Percentiles rank a stretch among this genome's conserved stretches.
Evolutionary conservation across 768 basidiomycete genomes (phyloP).

Genomic region (Suillus alpinus): DNA sequence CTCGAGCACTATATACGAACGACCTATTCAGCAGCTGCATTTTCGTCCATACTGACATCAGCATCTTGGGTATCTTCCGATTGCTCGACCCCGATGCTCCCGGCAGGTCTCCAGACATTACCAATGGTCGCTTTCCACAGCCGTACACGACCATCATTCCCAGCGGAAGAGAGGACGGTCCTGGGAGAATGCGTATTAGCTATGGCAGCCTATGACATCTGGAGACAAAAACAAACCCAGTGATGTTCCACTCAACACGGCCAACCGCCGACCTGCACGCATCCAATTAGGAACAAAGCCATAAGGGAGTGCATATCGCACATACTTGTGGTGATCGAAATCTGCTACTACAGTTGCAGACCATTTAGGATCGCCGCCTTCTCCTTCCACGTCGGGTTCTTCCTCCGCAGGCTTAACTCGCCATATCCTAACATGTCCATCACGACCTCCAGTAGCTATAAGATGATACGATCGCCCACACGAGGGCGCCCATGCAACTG

Average conservation of each 20-base stretch:
- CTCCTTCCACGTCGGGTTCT: slow-evolving; percentile 40
- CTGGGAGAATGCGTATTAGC: slow-evolving; percentile 35
- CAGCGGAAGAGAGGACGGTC: slow-evolving; percentile 78
- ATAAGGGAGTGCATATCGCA: slow-evolving; percentile 3
- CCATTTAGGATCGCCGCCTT: slow-evolving; percentile 53
- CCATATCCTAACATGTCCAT: slow-evolving; percentile 91
- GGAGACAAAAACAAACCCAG: slow-evolving; percentile 48
- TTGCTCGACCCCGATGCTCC: slow-evolving; percentile 80
- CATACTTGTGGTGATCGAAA: slow-evolving; percentile 81
- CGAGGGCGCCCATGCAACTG: slow-evolving; percentile 90
- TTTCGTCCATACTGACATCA: slow-evolving; percentile 46
- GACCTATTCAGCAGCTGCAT: slow-evolving; percentile 31
- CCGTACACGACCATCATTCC: slow-evolving; percentile 79
- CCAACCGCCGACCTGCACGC: slow-evolving; percentile 63
- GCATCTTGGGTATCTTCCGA: slow-evolving; percentile 47
- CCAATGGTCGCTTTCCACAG: slow-evolving; percentile 85
- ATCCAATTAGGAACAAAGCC: slow-evolving; percentile 9
- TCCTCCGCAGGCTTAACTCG: slow-evolving; percentile 63
- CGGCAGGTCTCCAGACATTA: slow-evolving; percentile 81
- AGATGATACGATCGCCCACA: slow-evolving; percentile 95
- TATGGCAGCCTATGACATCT: neutral
- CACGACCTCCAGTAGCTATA: slow-evolving; percentile 84
- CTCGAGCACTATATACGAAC: neutral
- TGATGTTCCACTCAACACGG: slow-evolving; percentile 93
- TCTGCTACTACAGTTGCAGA: slow-evolving; percentile 74